phyloP scores from a whole-genome alignment of 305 asterid genomes.

The Fraxinus ornus region DNA sequence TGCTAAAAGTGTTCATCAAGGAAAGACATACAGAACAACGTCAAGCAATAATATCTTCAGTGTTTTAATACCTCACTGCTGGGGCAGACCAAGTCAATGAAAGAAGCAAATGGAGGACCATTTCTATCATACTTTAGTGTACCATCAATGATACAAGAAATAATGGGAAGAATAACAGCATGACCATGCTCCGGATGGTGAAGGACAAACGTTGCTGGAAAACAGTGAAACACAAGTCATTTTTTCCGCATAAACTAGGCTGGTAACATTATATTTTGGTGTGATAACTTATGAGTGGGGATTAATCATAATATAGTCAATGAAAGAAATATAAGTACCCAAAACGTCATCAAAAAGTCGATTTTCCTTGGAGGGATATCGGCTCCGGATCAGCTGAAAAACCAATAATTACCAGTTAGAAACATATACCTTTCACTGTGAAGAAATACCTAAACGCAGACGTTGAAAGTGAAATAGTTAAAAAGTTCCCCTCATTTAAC shows the following conservation, averaged over 20 bases:
- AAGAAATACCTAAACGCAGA: constrained; percentile 17
- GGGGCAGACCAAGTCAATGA: constrained; percentile 84
- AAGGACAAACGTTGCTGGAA: constrained; percentile 94
- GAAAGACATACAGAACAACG: constrained; percentile 15
- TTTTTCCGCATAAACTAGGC: constrained; percentile 25
- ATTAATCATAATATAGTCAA: constrained; percentile 17
- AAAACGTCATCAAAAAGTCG: constrained; percentile 94
- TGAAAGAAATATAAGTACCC: constrained; percentile 45
- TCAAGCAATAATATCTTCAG: constrained; percentile 2
- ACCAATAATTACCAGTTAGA: constrained; percentile 18
- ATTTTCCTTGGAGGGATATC: constrained; percentile 82
- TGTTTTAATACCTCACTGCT: constrained; percentile 61
- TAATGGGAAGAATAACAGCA: constrained; percentile 91
- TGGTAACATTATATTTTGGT: constrained; percentile 4
- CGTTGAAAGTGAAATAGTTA: constrained; percentile 14
- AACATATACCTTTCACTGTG: constrained; percentile 13
- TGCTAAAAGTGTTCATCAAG: not conserved
- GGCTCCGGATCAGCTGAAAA: constrained; percentile 79
- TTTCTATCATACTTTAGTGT: constrained; percentile 70
- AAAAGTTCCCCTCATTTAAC: not conserved
- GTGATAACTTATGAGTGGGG: constrained; percentile 2
- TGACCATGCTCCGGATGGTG: constrained; percentile 99
- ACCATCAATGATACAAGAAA: constrained; percentile 85
- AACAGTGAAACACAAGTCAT: constrained; percentile 28
- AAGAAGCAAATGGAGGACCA: constrained; percentile 86